Conservation (phyloP, 768 basidiomycete species). For the Sistotremastrum niveocremeum region DNA sequence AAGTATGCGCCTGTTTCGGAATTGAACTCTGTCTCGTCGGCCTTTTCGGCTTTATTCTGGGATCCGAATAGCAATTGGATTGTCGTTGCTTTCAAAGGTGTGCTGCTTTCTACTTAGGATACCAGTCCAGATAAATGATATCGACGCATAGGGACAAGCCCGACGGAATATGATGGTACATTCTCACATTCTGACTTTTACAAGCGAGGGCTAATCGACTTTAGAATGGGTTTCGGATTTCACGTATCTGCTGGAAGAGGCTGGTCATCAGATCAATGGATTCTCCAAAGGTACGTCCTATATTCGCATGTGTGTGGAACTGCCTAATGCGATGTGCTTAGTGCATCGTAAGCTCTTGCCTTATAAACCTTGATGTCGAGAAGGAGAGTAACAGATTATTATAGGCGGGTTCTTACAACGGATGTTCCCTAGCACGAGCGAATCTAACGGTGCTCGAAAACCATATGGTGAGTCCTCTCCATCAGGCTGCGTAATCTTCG, state of each 20-base stretch:
- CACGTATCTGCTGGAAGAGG: conserved; percentile 1
- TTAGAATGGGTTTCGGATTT: conserved; percentile 10
- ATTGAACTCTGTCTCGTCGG: conserved; percentile 8
- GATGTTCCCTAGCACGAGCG: not conserved
- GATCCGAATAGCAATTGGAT: conserved; percentile 10
- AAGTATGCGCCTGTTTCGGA: conserved; percentile 7
- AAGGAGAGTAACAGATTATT: not conserved
- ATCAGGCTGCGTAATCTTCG: too few relatives aligned
- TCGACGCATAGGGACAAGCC: conserved; percentile 1
- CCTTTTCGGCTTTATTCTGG: conserved; percentile 11
- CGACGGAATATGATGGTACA: conserved; percentile 6
- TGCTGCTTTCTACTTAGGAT: too few relatives aligned
- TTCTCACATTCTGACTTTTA: not conserved
- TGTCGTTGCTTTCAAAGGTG: conserved; percentile 9
- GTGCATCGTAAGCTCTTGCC: not conserved
- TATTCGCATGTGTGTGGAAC: not conserved
- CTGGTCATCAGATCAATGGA: conserved; percentile 4
- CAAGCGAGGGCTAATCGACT: not conserved
- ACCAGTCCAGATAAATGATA: too few relatives aligned
- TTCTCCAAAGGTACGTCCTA: conserved; percentile 1
- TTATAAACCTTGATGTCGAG: not conserved
- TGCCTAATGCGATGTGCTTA: not conserved
- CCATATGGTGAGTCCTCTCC: too few relatives aligned
- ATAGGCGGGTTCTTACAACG: not conserved
- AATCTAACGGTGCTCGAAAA: too few relatives aligned